Percentiles rank a stretch among this genome's conserved stretches.
Evolutionary conservation across 768 basidiomycete species (phyloP).

Genomic region (Fibroporia radiculosa): DNA sequence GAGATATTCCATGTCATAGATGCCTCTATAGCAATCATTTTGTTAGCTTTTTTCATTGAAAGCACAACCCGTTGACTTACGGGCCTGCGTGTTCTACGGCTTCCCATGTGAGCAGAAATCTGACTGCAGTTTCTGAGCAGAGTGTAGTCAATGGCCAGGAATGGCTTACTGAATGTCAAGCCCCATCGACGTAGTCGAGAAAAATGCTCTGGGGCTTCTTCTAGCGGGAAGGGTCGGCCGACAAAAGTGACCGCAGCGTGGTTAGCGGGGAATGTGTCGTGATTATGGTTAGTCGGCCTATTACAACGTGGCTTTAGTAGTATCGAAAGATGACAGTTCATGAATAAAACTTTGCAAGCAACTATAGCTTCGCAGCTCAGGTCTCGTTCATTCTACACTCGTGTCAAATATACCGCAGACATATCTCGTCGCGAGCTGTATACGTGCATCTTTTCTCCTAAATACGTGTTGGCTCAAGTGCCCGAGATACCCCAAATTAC

Average conservation of each 20-base stretch:
- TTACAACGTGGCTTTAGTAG: not conserved
- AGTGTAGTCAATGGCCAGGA: not conserved
- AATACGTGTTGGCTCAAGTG: too few species aligned
- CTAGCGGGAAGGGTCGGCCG: slow-evolving; percentile 83
- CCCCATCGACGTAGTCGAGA: slow-evolving; percentile 81
- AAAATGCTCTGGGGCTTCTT: slow-evolving; percentile 82
- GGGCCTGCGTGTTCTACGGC: slow-evolving; percentile 90
- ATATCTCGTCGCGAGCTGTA: too few species aligned
- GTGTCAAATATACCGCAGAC: too few species aligned
- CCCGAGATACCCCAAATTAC: too few species aligned
- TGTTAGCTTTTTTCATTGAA: not conserved
- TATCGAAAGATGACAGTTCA: too few species aligned
- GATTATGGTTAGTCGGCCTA: slow-evolving; percentile 67
- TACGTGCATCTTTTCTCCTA: too few species aligned
- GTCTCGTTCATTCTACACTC: too few species aligned
- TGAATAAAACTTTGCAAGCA: too few species aligned
- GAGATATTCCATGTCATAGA: slow-evolving; percentile 81
- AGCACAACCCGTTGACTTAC: slow-evolving; percentile 41
- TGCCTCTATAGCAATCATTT: slow-evolving; percentile 41
- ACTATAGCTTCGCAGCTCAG: too few species aligned
- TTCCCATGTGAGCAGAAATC: slow-evolving; percentile 96
- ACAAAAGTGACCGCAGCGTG: slow-evolving; percentile 73
- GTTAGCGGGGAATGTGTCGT: slow-evolving; percentile 59
- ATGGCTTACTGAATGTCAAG: slow-evolving; percentile 68
- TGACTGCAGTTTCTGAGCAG: slow-evolving; percentile 38